Evolutionary conservation across 163 green algal species (phyloP).

Genomic region (Scenedesmus sp.): DNA sequence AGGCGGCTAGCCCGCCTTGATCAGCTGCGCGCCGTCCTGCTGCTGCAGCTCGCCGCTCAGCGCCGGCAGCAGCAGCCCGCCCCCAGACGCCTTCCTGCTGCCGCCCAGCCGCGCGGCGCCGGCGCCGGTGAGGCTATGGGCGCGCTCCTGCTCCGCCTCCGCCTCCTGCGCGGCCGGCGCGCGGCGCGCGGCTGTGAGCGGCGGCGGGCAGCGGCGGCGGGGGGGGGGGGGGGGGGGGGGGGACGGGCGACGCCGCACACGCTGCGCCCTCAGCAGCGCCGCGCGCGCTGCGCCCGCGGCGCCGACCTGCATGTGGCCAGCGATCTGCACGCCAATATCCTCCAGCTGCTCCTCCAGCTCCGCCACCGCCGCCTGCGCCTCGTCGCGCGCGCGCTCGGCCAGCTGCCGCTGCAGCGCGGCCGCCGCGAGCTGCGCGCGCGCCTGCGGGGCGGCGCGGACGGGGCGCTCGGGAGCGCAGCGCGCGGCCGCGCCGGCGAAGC

Average conservation of each 20-base stretch:
- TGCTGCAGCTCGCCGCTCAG: neutral
- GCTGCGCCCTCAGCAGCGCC: neutral
- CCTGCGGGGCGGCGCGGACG: conserved; percentile 1
- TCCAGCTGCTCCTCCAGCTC: conserved; percentile 36
- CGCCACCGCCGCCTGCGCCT: neutral
- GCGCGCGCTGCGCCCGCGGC: neutral
- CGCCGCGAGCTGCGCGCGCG: neutral
- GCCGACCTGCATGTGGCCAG: conserved; percentile 23
- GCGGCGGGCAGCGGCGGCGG: neutral
- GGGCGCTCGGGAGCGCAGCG: neutral
- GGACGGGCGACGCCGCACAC: too few relatives aligned
- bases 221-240: too few relatives aligned
- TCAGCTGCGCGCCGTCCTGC: neutral
- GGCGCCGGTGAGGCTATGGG: conserved; percentile 14
- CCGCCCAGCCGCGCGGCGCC: neutral
- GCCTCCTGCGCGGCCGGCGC: neutral
- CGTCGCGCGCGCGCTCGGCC: conserved; percentile 14
- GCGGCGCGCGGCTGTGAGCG: neutral
- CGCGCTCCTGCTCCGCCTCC: conserved; percentile 23
- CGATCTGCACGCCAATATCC: conserved; percentile 32
- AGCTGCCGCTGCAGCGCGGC: conserved; percentile 27
- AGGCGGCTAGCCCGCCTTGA: neutral
- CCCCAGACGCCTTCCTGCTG: neutral
- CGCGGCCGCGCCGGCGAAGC: neutral
- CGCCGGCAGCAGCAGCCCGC: neutral